These are phyloP conservation scores for Citrus cavaleriei DNA, from an alignment of 345 rosid genomes.

Conservation along the genomic window DNA sequence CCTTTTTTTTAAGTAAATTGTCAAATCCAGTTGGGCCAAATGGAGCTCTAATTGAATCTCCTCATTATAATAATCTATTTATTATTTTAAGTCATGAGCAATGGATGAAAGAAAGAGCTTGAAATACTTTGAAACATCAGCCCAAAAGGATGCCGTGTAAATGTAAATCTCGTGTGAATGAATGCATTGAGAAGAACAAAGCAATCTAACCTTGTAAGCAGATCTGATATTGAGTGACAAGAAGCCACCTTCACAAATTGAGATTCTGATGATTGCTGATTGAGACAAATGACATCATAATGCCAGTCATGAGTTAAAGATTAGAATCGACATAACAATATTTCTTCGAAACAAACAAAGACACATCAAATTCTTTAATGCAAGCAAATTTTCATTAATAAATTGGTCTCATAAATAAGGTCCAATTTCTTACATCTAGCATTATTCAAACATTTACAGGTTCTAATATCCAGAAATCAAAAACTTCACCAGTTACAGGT, in stretches of 20 bases:
- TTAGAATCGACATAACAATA: not conserved
- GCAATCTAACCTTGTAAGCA: constrained; percentile 56
- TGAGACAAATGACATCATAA: constrained; percentile 16
- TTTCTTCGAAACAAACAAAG: not conserved
- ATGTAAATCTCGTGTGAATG: not conserved
- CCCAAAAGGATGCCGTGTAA: not conserved
- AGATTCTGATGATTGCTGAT: constrained; percentile 61
- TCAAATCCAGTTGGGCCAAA: not conserved
- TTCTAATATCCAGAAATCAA: not conserved
- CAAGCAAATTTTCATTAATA: not conserved
- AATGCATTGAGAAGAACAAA: not conserved
- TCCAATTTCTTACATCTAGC: not conserved
- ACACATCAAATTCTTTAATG: not conserved
- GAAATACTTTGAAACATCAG: not conserved
- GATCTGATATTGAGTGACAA: constrained; percentile 62
- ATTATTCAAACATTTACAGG: not conserved
- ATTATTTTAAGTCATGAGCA: not conserved
- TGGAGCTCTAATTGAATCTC: not conserved
- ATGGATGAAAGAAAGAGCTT: not conserved
- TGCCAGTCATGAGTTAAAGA: not conserved
- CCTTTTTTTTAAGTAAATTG: not conserved
- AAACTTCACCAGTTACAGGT: not conserved
- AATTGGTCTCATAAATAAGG: not conserved
- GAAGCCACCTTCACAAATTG: constrained; percentile 77
- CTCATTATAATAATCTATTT: not conserved